These are phyloP conservation scores for Gossypium raimondii DNA, from an alignment of 345 rosid species.

Conservation along the genomic window DNA sequence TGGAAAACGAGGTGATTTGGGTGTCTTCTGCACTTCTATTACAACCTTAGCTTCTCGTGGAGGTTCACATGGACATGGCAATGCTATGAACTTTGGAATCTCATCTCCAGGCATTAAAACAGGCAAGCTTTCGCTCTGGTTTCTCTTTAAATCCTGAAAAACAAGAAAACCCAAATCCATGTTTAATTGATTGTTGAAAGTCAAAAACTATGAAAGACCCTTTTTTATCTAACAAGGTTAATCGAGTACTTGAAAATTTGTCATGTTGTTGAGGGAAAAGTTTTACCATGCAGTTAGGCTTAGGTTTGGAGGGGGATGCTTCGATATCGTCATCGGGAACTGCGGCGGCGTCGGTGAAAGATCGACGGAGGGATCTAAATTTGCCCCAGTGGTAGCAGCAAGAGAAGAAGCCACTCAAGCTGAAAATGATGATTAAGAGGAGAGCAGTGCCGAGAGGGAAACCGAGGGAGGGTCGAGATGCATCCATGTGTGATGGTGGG, in stretches of 20 bases:
- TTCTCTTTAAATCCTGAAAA: constrained; percentile 48
- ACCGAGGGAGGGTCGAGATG: background rate
- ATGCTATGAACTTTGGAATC: constrained; percentile 83
- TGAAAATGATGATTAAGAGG: background rate
- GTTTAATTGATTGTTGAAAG: background rate
- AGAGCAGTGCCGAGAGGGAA: constrained; percentile 4
- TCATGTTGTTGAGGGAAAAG: background rate
- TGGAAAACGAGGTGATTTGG: constrained; percentile 54
- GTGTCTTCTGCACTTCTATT: constrained; percentile 40
- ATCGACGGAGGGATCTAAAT: background rate
- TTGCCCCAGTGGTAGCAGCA: background rate
- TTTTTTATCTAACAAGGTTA: too few relatives aligned
- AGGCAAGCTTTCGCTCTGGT: constrained; percentile 53
- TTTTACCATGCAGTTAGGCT: background rate
- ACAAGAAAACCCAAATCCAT: background rate
- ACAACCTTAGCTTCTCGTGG: constrained; percentile 38
- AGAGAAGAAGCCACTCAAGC: background rate
- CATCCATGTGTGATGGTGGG: background rate
- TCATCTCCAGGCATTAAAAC: constrained; percentile 91
- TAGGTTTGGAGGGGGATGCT: background rate
- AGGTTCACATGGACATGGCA: constrained; percentile 87
- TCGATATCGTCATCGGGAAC: background rate
- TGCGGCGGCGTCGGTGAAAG: background rate
- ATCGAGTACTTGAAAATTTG: background rate
- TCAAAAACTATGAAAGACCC: background rate